These are phyloP conservation scores for Quaeritorhiza haematococci DNA, from an alignment of 371 early-diverging fungal genomes.

Conservation along the genomic window DNA sequence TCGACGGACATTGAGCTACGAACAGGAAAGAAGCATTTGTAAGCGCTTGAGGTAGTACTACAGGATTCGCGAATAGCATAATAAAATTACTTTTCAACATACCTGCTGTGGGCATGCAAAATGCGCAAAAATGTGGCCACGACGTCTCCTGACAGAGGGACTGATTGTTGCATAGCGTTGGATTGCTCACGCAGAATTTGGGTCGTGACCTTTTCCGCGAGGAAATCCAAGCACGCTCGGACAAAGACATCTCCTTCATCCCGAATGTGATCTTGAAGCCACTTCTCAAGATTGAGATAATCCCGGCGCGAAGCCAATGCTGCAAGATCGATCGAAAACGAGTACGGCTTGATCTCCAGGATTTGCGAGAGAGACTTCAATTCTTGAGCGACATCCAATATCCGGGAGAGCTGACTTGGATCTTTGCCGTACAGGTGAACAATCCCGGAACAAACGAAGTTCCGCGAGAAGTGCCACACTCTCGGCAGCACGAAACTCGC, in stretches of 20 bases:
- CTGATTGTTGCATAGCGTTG: slow-evolving; percentile 25
- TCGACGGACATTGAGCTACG: slow-evolving; percentile 55
- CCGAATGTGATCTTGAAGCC: slow-evolving; percentile 71
- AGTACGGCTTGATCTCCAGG: slow-evolving; percentile 63
- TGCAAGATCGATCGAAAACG: slow-evolving; percentile 80
- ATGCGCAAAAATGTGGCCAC: slow-evolving; percentile 65
- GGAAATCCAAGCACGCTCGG: slow-evolving; percentile 70
- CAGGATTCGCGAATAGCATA: no score
- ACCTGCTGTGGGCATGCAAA: slow-evolving; percentile 41
- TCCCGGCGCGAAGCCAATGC: slow-evolving; percentile 77
- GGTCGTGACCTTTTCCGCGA: slow-evolving; percentile 60
- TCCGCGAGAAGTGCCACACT: slow-evolving; percentile 67
- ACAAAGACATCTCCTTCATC: slow-evolving; percentile 67
- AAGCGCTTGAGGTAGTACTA: no score
- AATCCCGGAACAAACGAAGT: slow-evolving; percentile 58
- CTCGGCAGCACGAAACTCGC: slow-evolving; percentile 66
- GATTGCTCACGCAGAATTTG: slow-evolving; percentile 23
- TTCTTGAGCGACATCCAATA: slow-evolving; percentile 78
- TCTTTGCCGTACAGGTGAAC: slow-evolving; percentile 72
- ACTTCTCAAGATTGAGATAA: slow-evolving; percentile 80
- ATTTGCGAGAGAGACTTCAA: slow-evolving; percentile 71
- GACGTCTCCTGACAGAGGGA: slow-evolving; percentile 64
- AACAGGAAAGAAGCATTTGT: neutral
- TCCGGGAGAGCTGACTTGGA: slow-evolving; percentile 62
- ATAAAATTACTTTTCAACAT: no score